phyloP scores from a whole-genome alignment of 2,329 filamentous ascomycete genomes.

The Nigrospora sphaerica region DNA sequence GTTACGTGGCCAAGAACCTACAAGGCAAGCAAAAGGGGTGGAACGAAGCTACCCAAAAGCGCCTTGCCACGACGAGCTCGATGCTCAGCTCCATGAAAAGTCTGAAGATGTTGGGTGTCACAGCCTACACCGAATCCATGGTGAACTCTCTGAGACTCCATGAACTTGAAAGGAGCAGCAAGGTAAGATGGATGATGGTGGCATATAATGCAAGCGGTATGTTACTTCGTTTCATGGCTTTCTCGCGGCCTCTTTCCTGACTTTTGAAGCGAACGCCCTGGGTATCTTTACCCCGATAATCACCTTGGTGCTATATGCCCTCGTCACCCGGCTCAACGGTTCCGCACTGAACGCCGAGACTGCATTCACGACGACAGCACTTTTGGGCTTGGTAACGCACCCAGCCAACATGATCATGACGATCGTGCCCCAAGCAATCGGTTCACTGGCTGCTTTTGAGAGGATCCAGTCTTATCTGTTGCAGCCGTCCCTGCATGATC shows the following conservation, averaged over 20 bases:
- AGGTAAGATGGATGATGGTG: slow-evolving; percentile 31
- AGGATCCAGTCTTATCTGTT: slow-evolving; percentile 29
- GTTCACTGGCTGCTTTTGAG: slow-evolving; percentile 25
- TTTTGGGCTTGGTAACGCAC: slow-evolving; percentile 30
- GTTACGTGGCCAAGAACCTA: slow-evolving; percentile 24
- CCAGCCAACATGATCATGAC: slow-evolving; percentile 38
- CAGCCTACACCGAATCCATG: too few relatives aligned
- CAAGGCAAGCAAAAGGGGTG: slow-evolving; percentile 24
- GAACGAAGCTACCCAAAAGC: slow-evolving; percentile 28
- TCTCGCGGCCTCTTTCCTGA: background rate
- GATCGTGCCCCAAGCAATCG: slow-evolving; percentile 24
- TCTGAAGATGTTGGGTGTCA: slow-evolving; percentile 26
- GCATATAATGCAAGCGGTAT: slow-evolving; percentile 32
- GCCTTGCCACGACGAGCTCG: slow-evolving; percentile 22
- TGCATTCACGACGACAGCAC: slow-evolving; percentile 31
- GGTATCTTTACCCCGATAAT: slow-evolving; percentile 33
- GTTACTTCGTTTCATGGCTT: slow-evolving; percentile 5
- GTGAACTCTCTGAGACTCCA: slow-evolving; percentile 2
- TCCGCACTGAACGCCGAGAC: slow-evolving; percentile 23
- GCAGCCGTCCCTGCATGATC: slow-evolving; percentile 6
- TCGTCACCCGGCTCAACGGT: slow-evolving; percentile 14
- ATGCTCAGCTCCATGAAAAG: slow-evolving; percentile 25
- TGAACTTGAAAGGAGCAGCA: background rate
- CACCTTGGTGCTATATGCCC: slow-evolving; percentile 27
- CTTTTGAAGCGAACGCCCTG: slow-evolving; percentile 27